These are phyloP conservation scores for Trametes versicolor DNA, from an alignment of 1,284 basidiomycete species.

Conservation along the genomic window DNA sequence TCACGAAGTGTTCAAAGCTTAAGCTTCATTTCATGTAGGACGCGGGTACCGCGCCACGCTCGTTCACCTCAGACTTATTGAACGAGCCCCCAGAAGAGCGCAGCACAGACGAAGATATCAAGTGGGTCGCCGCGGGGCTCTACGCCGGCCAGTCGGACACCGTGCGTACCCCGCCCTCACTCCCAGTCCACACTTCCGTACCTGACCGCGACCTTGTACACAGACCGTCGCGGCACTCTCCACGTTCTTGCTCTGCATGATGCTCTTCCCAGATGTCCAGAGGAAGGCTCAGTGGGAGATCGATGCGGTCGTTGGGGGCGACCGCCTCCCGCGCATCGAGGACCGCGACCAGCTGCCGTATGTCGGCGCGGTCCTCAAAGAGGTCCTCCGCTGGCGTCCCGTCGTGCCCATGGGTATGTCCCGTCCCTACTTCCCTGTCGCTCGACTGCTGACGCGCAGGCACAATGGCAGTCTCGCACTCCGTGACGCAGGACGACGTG, in stretches of 20 bases:
- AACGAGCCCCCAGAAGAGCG: constrained; percentile 22
- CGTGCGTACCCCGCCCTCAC: constrained; percentile 6
- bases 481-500: constrained; percentile 12
- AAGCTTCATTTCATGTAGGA: constrained; percentile 18
- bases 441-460: neutral
- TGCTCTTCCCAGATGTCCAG: constrained; percentile 22
- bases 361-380: constrained; percentile 31
- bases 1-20: too few species aligned
- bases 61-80: constrained; percentile 29
- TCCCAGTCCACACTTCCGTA: too few species aligned
- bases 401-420: constrained; percentile 24
- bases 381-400: constrained; percentile 32
- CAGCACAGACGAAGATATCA: constrained; percentile 33
- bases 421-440: neutral
- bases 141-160: constrained; percentile 38
- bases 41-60: constrained; percentile 32
- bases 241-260: constrained; percentile 17
- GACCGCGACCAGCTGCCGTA: constrained; percentile 30
- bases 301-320: constrained; percentile 33
- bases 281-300: constrained; percentile 41
- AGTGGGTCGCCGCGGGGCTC: constrained; percentile 27
- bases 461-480: neutral
- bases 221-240: constrained; percentile 15
- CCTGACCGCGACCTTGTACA: neutral
- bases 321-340: constrained; percentile 30